Evolutionary conservation across 345 rosid genomes (phyloP).

Genomic region (Populus tremula): DNA sequence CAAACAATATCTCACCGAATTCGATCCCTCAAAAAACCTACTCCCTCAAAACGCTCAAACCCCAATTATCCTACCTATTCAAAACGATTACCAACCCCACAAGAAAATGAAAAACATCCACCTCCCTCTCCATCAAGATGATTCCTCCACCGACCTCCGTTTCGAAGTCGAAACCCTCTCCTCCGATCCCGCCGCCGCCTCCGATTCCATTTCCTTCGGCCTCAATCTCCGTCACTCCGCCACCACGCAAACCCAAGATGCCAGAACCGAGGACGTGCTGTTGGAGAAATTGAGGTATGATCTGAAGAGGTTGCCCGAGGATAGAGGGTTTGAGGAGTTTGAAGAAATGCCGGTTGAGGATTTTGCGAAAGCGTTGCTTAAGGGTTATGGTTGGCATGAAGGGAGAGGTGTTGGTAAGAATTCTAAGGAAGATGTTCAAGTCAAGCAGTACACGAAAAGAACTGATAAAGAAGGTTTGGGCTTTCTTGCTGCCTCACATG

Average conservation of each 20-base stretch:
- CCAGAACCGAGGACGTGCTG: constrained; percentile 30
- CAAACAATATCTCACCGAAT: constrained; percentile 18
- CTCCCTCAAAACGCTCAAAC: neutral
- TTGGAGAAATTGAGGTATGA: constrained; percentile 53
- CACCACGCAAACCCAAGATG: neutral
- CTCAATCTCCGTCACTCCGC: constrained; percentile 50
- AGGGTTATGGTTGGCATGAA: constrained; percentile 86
- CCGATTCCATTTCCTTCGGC: constrained; percentile 43
- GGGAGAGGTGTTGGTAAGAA: constrained; percentile 82
- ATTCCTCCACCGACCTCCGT: constrained; percentile 2
- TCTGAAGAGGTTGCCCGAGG: constrained; percentile 56
- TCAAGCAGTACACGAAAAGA: constrained; percentile 52
- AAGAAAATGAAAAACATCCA: constrained; percentile 28
- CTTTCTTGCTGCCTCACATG: constrained; percentile 16
- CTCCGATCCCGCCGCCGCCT: constrained; percentile 16
- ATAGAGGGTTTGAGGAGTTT: constrained; percentile 58
- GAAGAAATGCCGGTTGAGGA: constrained; percentile 74
- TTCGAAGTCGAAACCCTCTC: constrained; percentile 17
- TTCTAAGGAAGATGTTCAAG: constrained; percentile 63
- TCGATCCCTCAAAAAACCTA: constrained; percentile 10
- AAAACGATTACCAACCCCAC: constrained; percentile 25
- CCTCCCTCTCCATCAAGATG: constrained; percentile 10
- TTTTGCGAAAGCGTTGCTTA: constrained; percentile 64
- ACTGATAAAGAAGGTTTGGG: constrained; percentile 61
- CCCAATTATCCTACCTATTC: constrained; percentile 6